These are phyloP conservation scores for Botrytis cinerea DNA, from an alignment of 2,329 filamentous ascomycete species.

Conservation along the genomic window DNA sequence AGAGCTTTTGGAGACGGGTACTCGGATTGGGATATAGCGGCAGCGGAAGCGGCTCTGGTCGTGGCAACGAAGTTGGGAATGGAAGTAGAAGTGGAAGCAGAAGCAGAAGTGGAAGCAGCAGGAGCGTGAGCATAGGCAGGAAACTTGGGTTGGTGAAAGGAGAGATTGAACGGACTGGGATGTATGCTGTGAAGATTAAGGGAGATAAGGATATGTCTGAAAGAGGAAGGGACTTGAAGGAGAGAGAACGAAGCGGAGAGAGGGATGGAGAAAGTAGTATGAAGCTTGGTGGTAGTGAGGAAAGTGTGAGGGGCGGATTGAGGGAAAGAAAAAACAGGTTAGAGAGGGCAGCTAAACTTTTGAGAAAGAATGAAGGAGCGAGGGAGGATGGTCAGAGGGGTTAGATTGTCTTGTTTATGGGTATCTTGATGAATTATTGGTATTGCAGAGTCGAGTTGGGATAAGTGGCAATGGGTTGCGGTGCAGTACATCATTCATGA, in stretches of 20 bases:
- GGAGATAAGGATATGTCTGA: conserved; percentile 1
- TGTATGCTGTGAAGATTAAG: conserved; percentile 21
- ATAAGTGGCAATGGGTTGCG: background rate
- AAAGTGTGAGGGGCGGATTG: background rate
- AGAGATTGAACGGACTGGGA: conserved; percentile 19
- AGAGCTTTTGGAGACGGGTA: conserved; percentile 13
- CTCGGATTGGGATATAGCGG: conserved; percentile 1
- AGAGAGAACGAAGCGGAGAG: background rate
- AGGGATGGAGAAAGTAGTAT: conserved; percentile 7
- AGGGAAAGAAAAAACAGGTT: background rate
- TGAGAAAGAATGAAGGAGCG: conserved; percentile 4
- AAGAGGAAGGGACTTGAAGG: background rate
- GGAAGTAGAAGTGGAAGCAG: background rate
- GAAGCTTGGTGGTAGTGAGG: conserved; percentile 10
- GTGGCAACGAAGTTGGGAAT: background rate
- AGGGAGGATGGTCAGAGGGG: background rate
- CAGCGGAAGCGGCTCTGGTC: background rate
- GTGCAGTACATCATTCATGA: background rate
- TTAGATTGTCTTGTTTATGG: background rate
- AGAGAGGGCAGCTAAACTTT: conserved; percentile 11
- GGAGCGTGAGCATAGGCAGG: background rate
- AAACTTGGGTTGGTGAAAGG: conserved; percentile 12
- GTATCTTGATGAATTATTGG: background rate
- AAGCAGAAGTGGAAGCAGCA: background rate
- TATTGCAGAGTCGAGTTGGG: background rate